Percentiles rank a stretch among this genome's conserved stretches.
phyloP scores from a whole-genome alignment of 2,329 filamentous ascomycete genomes.

The Botrytis squamosa region DNA sequence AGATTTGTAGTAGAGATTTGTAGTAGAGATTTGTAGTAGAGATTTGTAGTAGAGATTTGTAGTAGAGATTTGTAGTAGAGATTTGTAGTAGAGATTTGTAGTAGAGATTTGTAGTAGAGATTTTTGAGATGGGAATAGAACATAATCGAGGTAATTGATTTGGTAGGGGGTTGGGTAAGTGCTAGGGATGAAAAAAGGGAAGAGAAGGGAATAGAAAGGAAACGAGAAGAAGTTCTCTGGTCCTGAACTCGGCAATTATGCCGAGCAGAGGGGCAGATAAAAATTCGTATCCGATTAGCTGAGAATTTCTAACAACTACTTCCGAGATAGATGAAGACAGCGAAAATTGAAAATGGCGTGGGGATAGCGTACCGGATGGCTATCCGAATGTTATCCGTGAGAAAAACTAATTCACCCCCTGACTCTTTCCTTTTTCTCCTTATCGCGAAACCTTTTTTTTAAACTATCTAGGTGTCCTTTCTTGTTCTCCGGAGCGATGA shows the following conservation, averaged over 20 bases:
- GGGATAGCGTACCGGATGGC: too few relatives aligned
- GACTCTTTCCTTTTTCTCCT: neutral
- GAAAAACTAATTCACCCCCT: neutral
- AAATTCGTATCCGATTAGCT: neutral
- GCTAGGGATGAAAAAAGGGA: too few relatives aligned
- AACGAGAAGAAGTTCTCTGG: too few relatives aligned
- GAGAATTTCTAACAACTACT: fast-evolving
- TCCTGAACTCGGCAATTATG: too few relatives aligned
- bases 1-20: too few relatives aligned
- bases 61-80: neutral
- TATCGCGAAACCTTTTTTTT: neutral
- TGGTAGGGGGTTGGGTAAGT: neutral
- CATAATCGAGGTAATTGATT: neutral
- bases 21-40: neutral
- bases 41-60: neutral
- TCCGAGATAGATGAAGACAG: neutral
- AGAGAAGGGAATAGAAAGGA: neutral
- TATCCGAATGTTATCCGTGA: neutral
- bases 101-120: too few relatives aligned
- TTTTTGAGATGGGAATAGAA: neutral
- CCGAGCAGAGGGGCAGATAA: too few relatives aligned
- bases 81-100: neutral
- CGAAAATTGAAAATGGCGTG: neutral
- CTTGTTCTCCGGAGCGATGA: neutral
- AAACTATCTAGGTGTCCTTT: neutral